These are phyloP conservation scores for Acrocalymma vagum DNA, from an alignment of 2,329 filamentous ascomycete genomes.

Conservation along the genomic window DNA sequence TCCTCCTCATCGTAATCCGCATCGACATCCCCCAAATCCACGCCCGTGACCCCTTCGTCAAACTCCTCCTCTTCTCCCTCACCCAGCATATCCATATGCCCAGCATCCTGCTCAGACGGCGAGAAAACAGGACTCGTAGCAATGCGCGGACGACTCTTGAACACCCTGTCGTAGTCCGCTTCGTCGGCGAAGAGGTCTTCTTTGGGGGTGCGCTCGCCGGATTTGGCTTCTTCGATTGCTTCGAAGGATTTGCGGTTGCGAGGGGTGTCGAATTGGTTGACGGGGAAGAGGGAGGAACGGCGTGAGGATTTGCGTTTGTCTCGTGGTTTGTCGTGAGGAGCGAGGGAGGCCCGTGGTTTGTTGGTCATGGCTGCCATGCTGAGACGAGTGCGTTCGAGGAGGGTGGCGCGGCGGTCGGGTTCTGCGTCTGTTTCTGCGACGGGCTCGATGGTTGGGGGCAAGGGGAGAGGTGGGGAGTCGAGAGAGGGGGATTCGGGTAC, in stretches of 20 bases:
- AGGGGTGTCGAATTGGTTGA: conserved; percentile 66
- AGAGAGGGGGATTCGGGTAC: conserved; percentile 32
- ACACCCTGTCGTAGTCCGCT: conserved; percentile 81
- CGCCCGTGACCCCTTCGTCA: conserved; percentile 38
- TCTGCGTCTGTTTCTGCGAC: too few relatives aligned
- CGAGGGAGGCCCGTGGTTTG: conserved; percentile 23
- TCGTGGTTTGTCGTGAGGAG: conserved; percentile 20
- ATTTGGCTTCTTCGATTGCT: conserved; percentile 27
- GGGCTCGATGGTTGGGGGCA: conserved; percentile 16
- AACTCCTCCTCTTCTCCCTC: conserved; percentile 16
- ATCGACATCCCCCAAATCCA: conserved; percentile 43
- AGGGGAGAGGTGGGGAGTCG: conserved; percentile 20
- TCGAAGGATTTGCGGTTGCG: conserved; percentile 42
- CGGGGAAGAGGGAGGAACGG: conserved; percentile 53
- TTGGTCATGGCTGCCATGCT: conserved; percentile 74
- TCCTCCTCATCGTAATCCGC: conserved; percentile 32
- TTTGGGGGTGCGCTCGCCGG: conserved; percentile 58
- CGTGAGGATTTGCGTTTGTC: conserved; percentile 23
- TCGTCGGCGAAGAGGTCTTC: conserved; percentile 77
- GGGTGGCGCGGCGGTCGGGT: conserved; percentile 49
- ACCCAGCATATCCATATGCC: conserved; percentile 11
- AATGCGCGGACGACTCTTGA: conserved; percentile 83
- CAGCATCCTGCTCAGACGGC: conserved; percentile 19
- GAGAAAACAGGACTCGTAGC: conserved; percentile 72
- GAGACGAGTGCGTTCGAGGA: conserved; percentile 78